A percentile compares a stretch with the other conserved stretches of the same genome.
phyloP scores from a whole-genome alignment of 2,329 filamentous ascomycete species.

The Sporothrix pallida region DNA sequence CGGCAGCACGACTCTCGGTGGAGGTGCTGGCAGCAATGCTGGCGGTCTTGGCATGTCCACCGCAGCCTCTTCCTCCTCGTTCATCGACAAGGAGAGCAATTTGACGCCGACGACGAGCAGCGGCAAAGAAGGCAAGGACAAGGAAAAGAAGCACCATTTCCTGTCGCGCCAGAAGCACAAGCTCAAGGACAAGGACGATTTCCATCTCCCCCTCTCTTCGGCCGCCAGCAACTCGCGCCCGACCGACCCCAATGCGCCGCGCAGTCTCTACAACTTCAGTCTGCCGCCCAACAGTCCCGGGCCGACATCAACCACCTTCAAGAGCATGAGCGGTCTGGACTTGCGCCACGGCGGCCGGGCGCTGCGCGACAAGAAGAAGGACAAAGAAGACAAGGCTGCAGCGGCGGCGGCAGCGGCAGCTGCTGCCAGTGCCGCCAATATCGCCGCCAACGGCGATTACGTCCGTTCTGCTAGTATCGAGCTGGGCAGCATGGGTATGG shows the following conservation, averaged over 20 bases:
- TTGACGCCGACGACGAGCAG: conserved; percentile 50
- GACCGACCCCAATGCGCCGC: conserved; percentile 75
- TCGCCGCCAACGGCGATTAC: conserved; percentile 48
- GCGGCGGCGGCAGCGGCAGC: conserved; percentile 1
- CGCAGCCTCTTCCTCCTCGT: not conserved
- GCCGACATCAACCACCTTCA: conserved; percentile 71
- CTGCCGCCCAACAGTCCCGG: conserved; percentile 75
- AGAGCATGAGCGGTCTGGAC: conserved; percentile 81
- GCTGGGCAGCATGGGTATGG: conserved; percentile 42
- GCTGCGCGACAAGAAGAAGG: conserved; percentile 79
- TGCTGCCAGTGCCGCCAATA: conserved; percentile 2
- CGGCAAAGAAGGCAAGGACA: conserved; percentile 56
- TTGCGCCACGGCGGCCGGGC: conserved; percentile 77
- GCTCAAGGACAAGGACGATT: conserved; percentile 73
- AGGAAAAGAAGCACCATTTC: conserved; percentile 81
- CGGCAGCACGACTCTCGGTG: conserved; percentile 6
- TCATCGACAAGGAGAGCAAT: conserved; percentile 51
- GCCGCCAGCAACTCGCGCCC: conserved; percentile 77
- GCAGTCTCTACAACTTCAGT: conserved; percentile 79
- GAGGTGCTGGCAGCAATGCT: not conserved
- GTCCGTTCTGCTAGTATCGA: conserved; percentile 41
- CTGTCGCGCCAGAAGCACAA: conserved; percentile 80
- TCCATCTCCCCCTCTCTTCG: conserved; percentile 73
- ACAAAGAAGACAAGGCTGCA: conserved; percentile 64
- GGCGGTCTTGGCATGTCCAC: not conserved